Conservation (phyloP, 1,284 basidiomycete genomes). For the Meira nashicola region DNA sequence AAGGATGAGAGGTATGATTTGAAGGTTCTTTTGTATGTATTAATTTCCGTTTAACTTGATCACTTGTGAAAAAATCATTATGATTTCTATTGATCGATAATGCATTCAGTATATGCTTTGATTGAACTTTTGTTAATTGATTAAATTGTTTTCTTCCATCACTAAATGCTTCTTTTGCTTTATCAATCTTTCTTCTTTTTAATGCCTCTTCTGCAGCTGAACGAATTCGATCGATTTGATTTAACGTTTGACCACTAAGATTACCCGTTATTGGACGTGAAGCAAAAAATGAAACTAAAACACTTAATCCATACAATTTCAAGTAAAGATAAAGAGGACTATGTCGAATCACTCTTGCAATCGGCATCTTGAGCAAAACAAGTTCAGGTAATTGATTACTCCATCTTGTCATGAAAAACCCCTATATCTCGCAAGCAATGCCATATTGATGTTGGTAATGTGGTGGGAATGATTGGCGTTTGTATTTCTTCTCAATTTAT, state of each 20-base stretch:
- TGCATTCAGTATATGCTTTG: too few species aligned
- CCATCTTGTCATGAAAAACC: too few species aligned
- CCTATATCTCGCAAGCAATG: too few species aligned
- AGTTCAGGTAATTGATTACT: not conserved
- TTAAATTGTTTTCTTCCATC: too few species aligned
- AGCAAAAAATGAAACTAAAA: slow-evolving; percentile 44
- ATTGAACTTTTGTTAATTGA: too few species aligned
- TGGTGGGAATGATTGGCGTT: too few species aligned
- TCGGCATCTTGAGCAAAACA: slow-evolving; percentile 29
- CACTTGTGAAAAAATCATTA: too few species aligned
- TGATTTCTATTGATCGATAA: too few species aligned
- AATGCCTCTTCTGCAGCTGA: slow-evolving; percentile 11
- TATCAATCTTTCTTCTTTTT: not conserved
- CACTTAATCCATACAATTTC: slow-evolving; percentile 44
- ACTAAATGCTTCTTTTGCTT: not conserved
- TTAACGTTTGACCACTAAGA: slow-evolving; percentile 17
- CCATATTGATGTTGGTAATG: too few species aligned
- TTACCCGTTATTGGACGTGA: slow-evolving; percentile 41
- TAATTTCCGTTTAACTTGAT: not conserved
- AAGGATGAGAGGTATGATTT: not conserved
- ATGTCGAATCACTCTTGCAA: slow-evolving; percentile 31
- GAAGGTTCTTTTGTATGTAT: not conserved
- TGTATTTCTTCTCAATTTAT: too few species aligned
- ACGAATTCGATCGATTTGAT: slow-evolving; percentile 15
- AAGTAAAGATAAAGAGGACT: slow-evolving; percentile 45